These are phyloP conservation scores for Jatropha curcas DNA, from an alignment of 345 rosid genomes.

Conservation along the genomic window DNA sequence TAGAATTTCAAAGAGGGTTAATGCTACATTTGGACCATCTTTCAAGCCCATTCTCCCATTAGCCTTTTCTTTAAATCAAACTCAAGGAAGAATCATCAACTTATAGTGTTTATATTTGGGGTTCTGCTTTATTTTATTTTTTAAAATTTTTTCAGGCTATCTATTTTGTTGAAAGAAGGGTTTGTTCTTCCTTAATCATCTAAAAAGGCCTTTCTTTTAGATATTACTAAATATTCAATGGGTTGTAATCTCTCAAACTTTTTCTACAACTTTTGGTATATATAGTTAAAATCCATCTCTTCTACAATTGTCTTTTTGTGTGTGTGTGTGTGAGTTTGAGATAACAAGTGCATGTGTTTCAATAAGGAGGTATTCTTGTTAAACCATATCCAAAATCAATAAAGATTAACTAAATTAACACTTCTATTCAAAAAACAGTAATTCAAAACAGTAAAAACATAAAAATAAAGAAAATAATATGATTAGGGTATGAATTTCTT, in stretches of 20 bases:
- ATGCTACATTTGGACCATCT: constrained; percentile 33
- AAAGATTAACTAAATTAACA: no score
- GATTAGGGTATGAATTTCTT: no score
- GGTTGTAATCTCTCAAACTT: constrained; percentile 21
- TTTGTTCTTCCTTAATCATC: constrained; percentile 5
- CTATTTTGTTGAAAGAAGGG: constrained; percentile 3
- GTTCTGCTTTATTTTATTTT: background rate
- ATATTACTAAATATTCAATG: constrained; percentile 3
- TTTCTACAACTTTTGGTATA: constrained; percentile 14
- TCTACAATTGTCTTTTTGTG: background rate
- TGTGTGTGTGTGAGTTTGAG: no score
- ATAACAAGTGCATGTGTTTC: no score
- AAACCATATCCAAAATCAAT: no score
- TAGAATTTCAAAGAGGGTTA: constrained; percentile 46
- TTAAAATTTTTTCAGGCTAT: no score
- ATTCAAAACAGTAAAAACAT: no score
- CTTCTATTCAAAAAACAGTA: no score
- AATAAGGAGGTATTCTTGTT: no score
- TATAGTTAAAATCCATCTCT: constrained; percentile 4
- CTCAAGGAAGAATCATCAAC: background rate
- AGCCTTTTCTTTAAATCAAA: background rate
- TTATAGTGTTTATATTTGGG: background rate
- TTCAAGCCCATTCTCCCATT: background rate
- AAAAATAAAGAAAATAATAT: no score
- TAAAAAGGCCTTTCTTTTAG: background rate